These are phyloP conservation scores for Aspergillus ostianus DNA, from an alignment of 495 filamentous ascomycete species.

Conservation along the genomic window DNA sequence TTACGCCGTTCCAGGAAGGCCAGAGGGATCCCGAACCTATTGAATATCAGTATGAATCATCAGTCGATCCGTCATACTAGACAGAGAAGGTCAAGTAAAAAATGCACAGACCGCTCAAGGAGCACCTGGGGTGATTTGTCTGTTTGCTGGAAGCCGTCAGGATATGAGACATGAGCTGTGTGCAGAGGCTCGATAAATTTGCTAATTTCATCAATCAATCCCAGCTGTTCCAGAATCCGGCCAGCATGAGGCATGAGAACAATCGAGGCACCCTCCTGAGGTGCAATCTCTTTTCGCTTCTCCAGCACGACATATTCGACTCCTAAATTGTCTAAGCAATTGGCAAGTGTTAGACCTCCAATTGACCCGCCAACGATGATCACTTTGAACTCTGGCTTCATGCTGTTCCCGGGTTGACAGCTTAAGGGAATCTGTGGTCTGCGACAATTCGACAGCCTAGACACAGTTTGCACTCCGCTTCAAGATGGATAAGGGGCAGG, in stretches of 20 bases:
- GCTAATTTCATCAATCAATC: constrained; percentile 30
- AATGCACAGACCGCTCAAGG: constrained; percentile 10
- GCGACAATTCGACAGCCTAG: no score
- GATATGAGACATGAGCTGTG: background rate
- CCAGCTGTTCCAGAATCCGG: constrained; percentile 49
- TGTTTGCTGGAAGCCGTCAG: constrained; percentile 1
- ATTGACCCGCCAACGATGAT: constrained; percentile 55
- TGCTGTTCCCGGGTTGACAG: no score
- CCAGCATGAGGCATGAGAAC: constrained; percentile 32
- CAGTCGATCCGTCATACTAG: background rate
- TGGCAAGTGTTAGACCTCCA: constrained; percentile 46
- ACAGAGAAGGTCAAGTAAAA: background rate
- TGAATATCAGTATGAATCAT: no score
- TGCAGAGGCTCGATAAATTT: constrained; percentile 12
- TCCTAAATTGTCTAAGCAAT: constrained; percentile 36
- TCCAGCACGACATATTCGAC: constrained; percentile 54
- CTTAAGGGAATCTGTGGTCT: no score
- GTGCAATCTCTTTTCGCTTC: constrained; percentile 28
- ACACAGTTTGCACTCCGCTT: no score
- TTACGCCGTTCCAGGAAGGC: constrained; percentile 30
- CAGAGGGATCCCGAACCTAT: constrained; percentile 13
- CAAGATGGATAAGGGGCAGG: no score
- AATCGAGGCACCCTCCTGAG: constrained; percentile 38
- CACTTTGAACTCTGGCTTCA: constrained; percentile 33
- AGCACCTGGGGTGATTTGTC: constrained; percentile 4